Base-by-base conservation (phyloP, 2,329 filamentous ascomycete species). In the Harringtonia aguacate region DNA sequence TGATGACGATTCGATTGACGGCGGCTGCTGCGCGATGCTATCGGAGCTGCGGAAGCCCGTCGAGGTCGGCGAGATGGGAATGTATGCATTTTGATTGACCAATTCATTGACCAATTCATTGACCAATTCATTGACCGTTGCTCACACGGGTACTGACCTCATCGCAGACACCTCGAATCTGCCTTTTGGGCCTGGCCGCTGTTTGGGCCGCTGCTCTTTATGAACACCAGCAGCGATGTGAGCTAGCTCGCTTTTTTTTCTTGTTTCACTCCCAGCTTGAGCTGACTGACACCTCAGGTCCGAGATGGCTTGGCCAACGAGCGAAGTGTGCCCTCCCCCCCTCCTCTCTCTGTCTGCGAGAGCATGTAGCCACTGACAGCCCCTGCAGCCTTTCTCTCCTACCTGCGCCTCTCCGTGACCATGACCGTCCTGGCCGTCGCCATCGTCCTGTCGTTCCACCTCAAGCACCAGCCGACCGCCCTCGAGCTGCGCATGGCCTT, bases 381-480 rank as follows among this genome's bases (percentile, higher is more conserved):
- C 30, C 44, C 12, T n/a, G 2, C 50, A 78, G 73, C 77, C 0
- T 95, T 95, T 58, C 80, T 97, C 24, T 92, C 90, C 2, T 95
- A 92, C 74, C 77, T 97, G 18, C 81, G 89, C 4, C 75, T 97
- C 3, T 81, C 85, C 28, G 77, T 95, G 54, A 95, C 95, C 66
- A 89, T 97, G 75, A 80, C 87, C 51, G 72, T 98, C 41, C 87
- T 97, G 9, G 79, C 86, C 24, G 77, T 94, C 28, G 90, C 92
- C 41, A 95, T 98, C 52, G 80, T 94, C 10, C 72, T 95, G 41
- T 94, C 86, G 14, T 98, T 98, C 61, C 90, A 98, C 58, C 73
- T 98, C 40, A 89, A 88, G 57, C 69, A 70, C 17, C 65, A 80
- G 54, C 86, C 92, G 1, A 76, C 79, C 0, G 57, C 67, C 1